Evolutionary conservation across 495 filamentous ascomycete species (phyloP).

Genomic region (Hypoxylon crocopeplum): DNA sequence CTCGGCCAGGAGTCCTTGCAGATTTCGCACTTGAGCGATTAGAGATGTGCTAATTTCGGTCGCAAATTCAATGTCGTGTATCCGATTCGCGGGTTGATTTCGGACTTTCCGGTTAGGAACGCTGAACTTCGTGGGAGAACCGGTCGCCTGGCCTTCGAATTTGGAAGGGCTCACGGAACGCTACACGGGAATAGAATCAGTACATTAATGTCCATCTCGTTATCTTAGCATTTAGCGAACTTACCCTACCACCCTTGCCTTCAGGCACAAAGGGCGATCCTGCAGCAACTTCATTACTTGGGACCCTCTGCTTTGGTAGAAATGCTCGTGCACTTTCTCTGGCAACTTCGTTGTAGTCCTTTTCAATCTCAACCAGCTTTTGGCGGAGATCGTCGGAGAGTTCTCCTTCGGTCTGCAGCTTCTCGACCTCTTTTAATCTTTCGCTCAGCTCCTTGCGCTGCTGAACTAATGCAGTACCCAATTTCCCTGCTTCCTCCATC

Average conservation of each 20-base stretch:
- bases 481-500: constrained; percentile 85
- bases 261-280: constrained; percentile 69
- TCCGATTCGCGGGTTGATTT: constrained; percentile 84
- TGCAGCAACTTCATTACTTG: constrained; percentile 66
- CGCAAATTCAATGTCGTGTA: constrained; percentile 95
- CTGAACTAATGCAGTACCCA: constrained; percentile 83
- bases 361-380: constrained; percentile 85
- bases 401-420: constrained; percentile 77
- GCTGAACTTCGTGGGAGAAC: constrained; percentile 87
- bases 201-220: background rate
- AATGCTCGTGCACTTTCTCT: constrained; percentile 88
- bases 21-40: constrained; percentile 83
- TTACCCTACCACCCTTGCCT: constrained; percentile 60
- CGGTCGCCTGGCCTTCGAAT: constrained; percentile 82
- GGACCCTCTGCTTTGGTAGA: constrained; percentile 80
- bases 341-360: constrained; percentile 94
- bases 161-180: constrained; percentile 77
- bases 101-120: constrained; percentile 84
- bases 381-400: constrained; percentile 83
- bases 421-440: constrained; percentile 82
- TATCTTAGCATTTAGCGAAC: constrained; percentile 1
- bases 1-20: constrained; percentile 83
- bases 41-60: constrained; percentile 93
- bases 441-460: constrained; percentile 84
- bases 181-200: constrained; percentile 50